Evolutionary conservation across 176 grass and related monocot species (phyloP), one percentile per base, ranked within the genome.

Genomic region (Dactylis glomerata): DNA sequence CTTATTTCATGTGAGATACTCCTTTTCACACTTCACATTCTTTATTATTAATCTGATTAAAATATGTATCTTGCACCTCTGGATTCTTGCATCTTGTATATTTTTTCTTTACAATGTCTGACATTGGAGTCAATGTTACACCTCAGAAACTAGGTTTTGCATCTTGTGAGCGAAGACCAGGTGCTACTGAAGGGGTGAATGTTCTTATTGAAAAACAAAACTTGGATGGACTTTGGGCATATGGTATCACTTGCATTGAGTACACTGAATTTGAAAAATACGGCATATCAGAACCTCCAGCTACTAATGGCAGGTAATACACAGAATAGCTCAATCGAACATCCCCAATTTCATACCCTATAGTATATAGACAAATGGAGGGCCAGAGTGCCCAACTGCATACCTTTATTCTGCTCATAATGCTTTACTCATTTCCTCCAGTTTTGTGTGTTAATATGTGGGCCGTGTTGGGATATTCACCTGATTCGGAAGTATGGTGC

Each of bases 121-220:
- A 78, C 58, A 81, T 73, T 19, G 31, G 8, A 17, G 14, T 33
- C 61, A 24, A 11, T 75, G 46, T 36, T 63, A 26, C 81, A 46
- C 51, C 89, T 89, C 93, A 98, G 96, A 98, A 98, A 98, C 89
- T 98, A 93, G 96, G 96, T 83, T 98, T 98, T 80, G 96, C 96
- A 73, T 93, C 96, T 45, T 98, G 96, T 85, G 93, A 94, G 85
- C 81, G 96, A 82, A 93, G 88, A 54, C 79, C 80, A 14, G 96
- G 93, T 85, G 96, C 96, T 75, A 98, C 96, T 49, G 96, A 98
- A 88, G 96, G 96, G 22, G 89, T 98, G 85, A 98, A 98, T 83
- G 93, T 98, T 71, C 93, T 98, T 87, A 79, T 95, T 68, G 96
- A 95, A 83, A 98, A 95, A 86, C 80, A 90, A 86, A 95, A 74